Evolutionary conservation across 257 asterid species (phyloP).

Genomic region (Nicotiana knightiana): DNA sequence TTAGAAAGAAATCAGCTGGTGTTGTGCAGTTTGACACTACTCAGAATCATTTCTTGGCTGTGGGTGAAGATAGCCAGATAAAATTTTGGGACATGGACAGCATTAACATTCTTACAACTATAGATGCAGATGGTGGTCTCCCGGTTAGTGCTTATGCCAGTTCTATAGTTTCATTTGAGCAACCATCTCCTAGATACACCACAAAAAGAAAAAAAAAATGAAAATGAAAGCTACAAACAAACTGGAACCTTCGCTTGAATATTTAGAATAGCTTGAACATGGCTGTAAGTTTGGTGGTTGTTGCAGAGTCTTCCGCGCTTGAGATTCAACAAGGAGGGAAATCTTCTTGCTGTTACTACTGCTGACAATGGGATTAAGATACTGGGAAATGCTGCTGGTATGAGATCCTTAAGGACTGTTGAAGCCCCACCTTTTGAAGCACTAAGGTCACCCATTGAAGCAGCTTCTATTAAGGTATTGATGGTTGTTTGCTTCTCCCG

Average conservation of each 20-base stretch:
- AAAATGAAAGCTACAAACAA: background rate
- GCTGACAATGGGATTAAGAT: slow-evolving; percentile 89
- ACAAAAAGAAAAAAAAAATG: background rate
- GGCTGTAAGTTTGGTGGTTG: background rate
- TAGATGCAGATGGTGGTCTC: slow-evolving; percentile 93
- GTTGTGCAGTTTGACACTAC: slow-evolving; percentile 93
- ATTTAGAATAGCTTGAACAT: background rate
- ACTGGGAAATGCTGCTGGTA: slow-evolving; percentile 75
- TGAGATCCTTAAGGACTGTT: slow-evolving; percentile 65
- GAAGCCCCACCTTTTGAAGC: slow-evolving; percentile 83
- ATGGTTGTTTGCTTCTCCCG: background rate
- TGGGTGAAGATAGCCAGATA: slow-evolving; percentile 90
- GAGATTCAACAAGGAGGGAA: slow-evolving; percentile 94
- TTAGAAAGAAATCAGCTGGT: slow-evolving; percentile 72
- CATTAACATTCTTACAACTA: slow-evolving; percentile 45
- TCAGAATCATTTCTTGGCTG: slow-evolving; percentile 89
- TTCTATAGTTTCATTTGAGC: background rate
- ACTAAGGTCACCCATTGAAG: slow-evolving; percentile 70
- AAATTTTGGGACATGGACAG: slow-evolving; percentile 99
- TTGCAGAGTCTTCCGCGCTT: slow-evolving; percentile 81
- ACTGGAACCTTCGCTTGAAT: background rate
- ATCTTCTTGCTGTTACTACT: slow-evolving; percentile 89
- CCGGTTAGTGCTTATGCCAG: slow-evolving; percentile 45
- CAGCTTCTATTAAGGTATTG: slow-evolving; percentile 71
- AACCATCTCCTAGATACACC: background rate